Evolutionary conservation across 176 grass and related monocot genomes (phyloP), one percentile per base, ranked within the genome.

Genomic region (Cenchrus purpureus): DNA sequence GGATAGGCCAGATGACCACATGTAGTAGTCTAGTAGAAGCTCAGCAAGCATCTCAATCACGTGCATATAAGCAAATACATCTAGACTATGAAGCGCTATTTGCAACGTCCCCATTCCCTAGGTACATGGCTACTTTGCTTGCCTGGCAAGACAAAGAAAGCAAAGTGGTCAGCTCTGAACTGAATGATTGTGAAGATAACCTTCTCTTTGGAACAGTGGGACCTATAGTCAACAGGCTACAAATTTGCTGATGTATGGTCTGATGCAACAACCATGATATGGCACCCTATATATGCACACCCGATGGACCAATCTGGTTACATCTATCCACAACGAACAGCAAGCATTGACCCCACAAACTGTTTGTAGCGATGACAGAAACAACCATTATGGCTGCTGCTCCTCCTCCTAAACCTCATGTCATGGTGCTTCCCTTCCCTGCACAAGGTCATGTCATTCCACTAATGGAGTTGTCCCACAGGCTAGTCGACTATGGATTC

Each of bases 381-480:
- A 83, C 43, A 74, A 9, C 16, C 61, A 42, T 53, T 72, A 89
- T 89, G 89, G 76, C 76, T 20, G 16, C 74, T 15, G 28, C 82
- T 12, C 16, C 16, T 72, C 0, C 45, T 46, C 37, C 82, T 84
- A 72, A 87, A 79, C 84, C 55, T 76, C 93, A 82, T 95, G 79
- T 87, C n/a, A 49, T 95, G 74, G 82, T 91, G 17, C 54, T 92
- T 20, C 93, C 88, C 12, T 87, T 91, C 37, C 90, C 86, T 61
- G 91, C 80, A 59, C 90, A 92, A 84, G 88, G 88, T 53, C 93
- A 91, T 91, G 88, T 91, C 77, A 86, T 95, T 71, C 90, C 90
- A 5, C 78, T 95, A 80, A 92, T 95, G 86, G 91, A 91, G 70
- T 84, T 89, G 22, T 89, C 90, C 31, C 86, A 82, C 12, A 69